Base-by-base conservation (phyloP, 2,329 filamentous ascomycete species). In the Esteya vermicola region DNA sequence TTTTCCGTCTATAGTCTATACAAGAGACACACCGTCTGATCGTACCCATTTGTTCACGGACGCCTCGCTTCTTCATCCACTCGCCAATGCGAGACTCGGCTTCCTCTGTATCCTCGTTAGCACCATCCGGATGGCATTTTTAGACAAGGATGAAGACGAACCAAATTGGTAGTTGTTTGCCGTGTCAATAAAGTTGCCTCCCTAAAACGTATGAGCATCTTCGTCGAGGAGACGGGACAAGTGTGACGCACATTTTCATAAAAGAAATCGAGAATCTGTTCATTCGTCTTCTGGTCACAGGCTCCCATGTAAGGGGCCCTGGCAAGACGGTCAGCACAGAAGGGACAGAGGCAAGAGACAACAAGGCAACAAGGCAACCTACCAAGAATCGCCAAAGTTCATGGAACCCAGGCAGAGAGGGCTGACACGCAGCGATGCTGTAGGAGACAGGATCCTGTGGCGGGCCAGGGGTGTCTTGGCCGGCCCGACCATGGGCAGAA, bases 151-250 rank as follows among this genome's bases (percentile, higher is more conserved):
- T 9, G 4, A 4, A 12, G 20, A 70, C 54, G 78, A 65, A 46
- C 61, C 64, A 40, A 64, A 59, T 48, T 81, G 78, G 57, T 84
- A 84, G 54, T 77, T 78, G 59, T 75, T 80, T 43, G 77, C 52
- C 0, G 77, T 82, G 54, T 85, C 81, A 51, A 85, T 77, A 55
- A 85, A 84, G 58, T 85, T 85, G 20, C 81, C 41, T 26, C 41
- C 44, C 42, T 46, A 8, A 6, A 31, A 3, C 4, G 28, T 18
- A 9, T 31, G n/a, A n/a, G 14, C 12, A 18, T 9, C n/a, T 14
- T 3, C 12, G 27, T n/a, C 27, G n/a, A n/a, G n/a, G 6, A 4
- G 6, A 10, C 6, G 27, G 28, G 6, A 21, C 20, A 13, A 19
- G 26, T 9, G 4, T 9, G 12, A 36, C 21, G 27, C 38, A 59